Percentiles rank a stretch among this genome's conserved stretches.
These are phyloP conservation scores for Penicillium sp. DNA, from an alignment of 2,329 filamentous ascomycete species.

Conservation along the genomic window DNA sequence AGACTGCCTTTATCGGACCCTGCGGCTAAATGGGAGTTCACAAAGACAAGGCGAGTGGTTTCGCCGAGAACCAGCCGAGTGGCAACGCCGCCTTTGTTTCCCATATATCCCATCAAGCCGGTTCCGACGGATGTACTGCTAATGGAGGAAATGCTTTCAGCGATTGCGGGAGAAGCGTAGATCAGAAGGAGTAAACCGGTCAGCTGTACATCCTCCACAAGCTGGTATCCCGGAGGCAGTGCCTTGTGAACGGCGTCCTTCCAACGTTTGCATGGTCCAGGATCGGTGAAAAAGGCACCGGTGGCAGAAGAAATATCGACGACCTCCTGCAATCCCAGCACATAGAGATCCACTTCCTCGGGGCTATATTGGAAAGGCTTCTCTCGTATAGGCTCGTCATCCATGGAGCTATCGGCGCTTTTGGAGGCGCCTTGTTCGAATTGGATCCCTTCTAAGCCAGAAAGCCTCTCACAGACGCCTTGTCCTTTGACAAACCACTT, in stretches of 20 bases:
- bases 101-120: constrained; percentile 88
- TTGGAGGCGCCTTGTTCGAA: constrained; percentile 19
- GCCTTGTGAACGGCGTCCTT: constrained; percentile 74
- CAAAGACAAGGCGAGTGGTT: constrained; percentile 83
- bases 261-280: constrained; percentile 74
- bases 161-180: constrained; percentile 79
- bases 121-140: constrained; percentile 85
- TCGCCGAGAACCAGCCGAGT: constrained; percentile 85
- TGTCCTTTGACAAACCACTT: constrained; percentile 85
- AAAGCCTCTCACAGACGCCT: constrained; percentile 68
- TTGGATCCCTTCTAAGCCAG: constrained; percentile 49
- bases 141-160: constrained; percentile 75
- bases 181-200: constrained; percentile 82
- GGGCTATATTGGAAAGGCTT: constrained; percentile 39
- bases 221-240: constrained; percentile 75
- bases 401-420: constrained; percentile 19
- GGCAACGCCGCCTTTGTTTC: constrained; percentile 90
- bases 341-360: constrained; percentile 83
- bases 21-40: constrained; percentile 90
- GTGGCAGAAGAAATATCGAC: constrained; percentile 80
- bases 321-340: constrained; percentile 88
- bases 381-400: constrained; percentile 50
- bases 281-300: constrained; percentile 81
- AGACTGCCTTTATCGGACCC: constrained; percentile 77
- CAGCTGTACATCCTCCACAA: constrained; percentile 81